These are phyloP conservation scores for Ocimum tenuiflorum DNA, from an alignment of 257 asterid species.

Conservation along the genomic window DNA sequence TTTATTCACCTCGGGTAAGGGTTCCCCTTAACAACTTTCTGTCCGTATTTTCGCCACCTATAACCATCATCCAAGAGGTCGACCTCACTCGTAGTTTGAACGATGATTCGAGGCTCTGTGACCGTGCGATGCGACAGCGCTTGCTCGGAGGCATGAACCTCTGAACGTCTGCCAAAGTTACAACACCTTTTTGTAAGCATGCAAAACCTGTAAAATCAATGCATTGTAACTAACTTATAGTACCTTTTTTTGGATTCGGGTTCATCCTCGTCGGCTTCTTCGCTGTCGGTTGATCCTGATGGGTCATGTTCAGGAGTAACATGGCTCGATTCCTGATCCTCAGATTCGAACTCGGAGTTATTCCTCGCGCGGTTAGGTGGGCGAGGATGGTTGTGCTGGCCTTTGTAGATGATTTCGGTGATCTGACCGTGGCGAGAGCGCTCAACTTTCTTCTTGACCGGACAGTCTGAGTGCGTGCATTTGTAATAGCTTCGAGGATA, in stretches of 20 bases:
- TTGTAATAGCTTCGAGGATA: constrained; percentile 64
- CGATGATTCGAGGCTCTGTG: constrained; percentile 83
- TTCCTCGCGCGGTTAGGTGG: constrained; percentile 49
- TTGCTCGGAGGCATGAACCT: constrained; percentile 46
- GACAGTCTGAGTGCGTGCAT: constrained; percentile 60
- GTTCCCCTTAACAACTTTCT: constrained; percentile 94
- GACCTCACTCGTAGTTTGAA: constrained; percentile 87
- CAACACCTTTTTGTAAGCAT: background rate
- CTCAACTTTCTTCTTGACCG: constrained; percentile 71
- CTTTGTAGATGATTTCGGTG: constrained; percentile 65
- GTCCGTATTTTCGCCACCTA: constrained; percentile 92
- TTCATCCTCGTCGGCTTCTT: constrained; percentile 61
- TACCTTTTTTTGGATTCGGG: constrained; percentile 82
- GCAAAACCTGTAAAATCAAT: background rate
- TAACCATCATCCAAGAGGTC: constrained; percentile 92
- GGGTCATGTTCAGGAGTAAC: constrained; percentile 48
- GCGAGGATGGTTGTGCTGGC: constrained; percentile 69
- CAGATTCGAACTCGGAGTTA: constrained; percentile 37
- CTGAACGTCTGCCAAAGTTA: constrained; percentile 44
- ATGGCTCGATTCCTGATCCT: constrained; percentile 62
- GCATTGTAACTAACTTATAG: background rate
- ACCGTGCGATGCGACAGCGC: constrained; percentile 72
- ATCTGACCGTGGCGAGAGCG: constrained; percentile 59
- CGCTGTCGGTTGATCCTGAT: constrained; percentile 68
- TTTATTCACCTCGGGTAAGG: constrained; percentile 98